Base-by-base conservation (phyloP, 2,329 filamentous ascomycete genomes). In the Harringtonia lauricola region DNA sequence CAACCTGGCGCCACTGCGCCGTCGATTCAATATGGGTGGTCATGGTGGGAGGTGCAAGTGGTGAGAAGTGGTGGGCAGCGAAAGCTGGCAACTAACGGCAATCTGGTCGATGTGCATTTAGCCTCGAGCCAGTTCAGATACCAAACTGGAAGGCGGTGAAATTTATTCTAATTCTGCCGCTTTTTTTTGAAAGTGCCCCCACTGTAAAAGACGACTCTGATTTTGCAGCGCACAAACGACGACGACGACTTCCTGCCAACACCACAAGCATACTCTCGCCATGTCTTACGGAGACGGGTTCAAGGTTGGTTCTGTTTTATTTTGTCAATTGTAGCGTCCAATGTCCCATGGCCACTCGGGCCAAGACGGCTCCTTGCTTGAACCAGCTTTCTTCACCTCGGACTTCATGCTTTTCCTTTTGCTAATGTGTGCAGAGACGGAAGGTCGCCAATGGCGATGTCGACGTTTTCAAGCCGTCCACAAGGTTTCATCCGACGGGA, bases 1-100 rank as follows among this genome's bases (percentile, higher is more conserved):
- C 71, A 43, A 89, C 68, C 50, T 74, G 72, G 57, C 76, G 76
- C 70, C 89, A 92, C 63, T 94, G 79, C 53, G 71, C 67, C 14
- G 72, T 63, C 1, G 84, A 89, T 47, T 67, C 67, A 54, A 90
- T 81, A 46, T 66, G 69, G 39, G 76, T 63, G 21, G 66, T 64
- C 71, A 76, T 70, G 39, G 18, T 63, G 35, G 30, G 30, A 34
- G 33, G 13, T 37, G 15, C 30, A 37, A 24, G 12, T 14, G 22
- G 26, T 5, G 15, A 9, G 14, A 34, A 24, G 17, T n/a, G 10
- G 15, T 37, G 39, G n/a, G n/a, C 29, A 19, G 26, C 31, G 44
- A 36, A 31, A 29, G 42, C 41, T n/a, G n/a, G n/a, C n/a, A n/a
- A n/a, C n/a, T n/a, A n/a, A n/a, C n/a, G n/a, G n/a, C n/a, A n/a